Evolutionary conservation across 805 yeast genomes (phyloP).

Genomic region (Cyberlindnera euphorbiiphila): DNA sequence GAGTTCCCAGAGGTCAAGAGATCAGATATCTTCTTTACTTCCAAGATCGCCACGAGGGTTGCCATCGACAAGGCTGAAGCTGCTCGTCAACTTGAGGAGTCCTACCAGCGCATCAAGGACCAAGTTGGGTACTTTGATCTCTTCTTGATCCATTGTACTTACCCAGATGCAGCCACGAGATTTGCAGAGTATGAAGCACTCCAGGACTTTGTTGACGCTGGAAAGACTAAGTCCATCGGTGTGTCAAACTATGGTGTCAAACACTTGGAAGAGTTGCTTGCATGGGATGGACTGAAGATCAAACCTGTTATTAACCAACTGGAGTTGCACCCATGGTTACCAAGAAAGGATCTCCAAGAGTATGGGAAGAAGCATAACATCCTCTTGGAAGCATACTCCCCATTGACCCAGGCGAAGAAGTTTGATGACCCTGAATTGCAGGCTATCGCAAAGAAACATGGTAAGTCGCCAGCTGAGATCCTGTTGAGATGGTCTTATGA

Average conservation of each 20-base stretch:
- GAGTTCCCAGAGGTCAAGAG: constrained; percentile 22
- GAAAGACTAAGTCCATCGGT: constrained; percentile 64
- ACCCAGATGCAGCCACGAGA: constrained; percentile 43
- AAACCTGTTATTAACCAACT: constrained; percentile 76
- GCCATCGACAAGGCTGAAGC: constrained; percentile 13
- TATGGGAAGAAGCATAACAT: constrained; percentile 20
- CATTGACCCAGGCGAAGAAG: constrained; percentile 24
- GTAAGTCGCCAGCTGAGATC: constrained; percentile 15
- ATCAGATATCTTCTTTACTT: constrained; percentile 24
- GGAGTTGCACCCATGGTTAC: constrained; percentile 28
- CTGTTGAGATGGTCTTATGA: constrained; percentile 22
- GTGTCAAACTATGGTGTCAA: constrained; percentile 71
- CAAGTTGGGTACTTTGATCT: constrained; percentile 63
- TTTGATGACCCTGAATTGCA: constrained; percentile 19
- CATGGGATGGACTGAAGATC: constrained; percentile 50
- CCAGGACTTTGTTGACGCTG: constrained; percentile 65
- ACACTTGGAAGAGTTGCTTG: constrained; percentile 59
- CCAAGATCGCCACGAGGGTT: constrained; percentile 19
- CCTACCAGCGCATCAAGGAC: constrained; percentile 46
- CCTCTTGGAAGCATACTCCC: constrained; percentile 24
- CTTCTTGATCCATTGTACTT: constrained; percentile 64
- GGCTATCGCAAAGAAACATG: constrained; percentile 21
- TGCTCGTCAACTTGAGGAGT: constrained; percentile 42
- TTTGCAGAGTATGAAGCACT: constrained; percentile 67
- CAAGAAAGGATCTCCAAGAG: constrained; percentile 24